phyloP scores from a whole-genome alignment of 768 basidiomycete genomes.

The Suillus ampliporus region DNA sequence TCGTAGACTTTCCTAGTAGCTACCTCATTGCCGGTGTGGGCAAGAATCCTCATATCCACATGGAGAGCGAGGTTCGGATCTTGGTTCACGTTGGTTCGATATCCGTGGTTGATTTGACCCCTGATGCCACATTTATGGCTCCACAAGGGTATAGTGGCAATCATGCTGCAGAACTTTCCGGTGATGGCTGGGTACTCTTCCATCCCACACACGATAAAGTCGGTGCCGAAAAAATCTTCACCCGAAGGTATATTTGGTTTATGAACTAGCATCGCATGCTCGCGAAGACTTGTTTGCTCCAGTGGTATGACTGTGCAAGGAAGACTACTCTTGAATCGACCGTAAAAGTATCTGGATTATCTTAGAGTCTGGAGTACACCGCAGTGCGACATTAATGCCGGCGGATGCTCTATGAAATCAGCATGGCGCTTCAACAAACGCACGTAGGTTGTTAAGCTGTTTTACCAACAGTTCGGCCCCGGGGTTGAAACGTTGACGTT shows the following conservation, averaged over 20 bases:
- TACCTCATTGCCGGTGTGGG: too few relatives aligned
- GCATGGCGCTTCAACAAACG: too few relatives aligned
- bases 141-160: background rate
- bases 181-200: background rate
- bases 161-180: background rate
- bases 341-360: background rate
- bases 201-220: background rate
- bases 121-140: background rate
- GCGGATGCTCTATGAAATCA: too few relatives aligned
- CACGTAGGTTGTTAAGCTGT: background rate
- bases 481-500: background rate
- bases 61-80: background rate
- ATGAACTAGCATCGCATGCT: background rate
- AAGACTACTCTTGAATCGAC: background rate
- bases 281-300: background rate
- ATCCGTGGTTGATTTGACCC: background rate
- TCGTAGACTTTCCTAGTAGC: background rate
- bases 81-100: background rate
- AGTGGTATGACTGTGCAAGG: background rate
- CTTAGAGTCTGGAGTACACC: background rate
- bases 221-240: background rate
- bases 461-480: background rate
- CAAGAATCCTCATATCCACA: background rate
- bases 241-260: background rate
- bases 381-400: too few relatives aligned